phyloP scores from a whole-genome alignment of 306 rosid species.

The Lathyrus aphaca region DNA sequence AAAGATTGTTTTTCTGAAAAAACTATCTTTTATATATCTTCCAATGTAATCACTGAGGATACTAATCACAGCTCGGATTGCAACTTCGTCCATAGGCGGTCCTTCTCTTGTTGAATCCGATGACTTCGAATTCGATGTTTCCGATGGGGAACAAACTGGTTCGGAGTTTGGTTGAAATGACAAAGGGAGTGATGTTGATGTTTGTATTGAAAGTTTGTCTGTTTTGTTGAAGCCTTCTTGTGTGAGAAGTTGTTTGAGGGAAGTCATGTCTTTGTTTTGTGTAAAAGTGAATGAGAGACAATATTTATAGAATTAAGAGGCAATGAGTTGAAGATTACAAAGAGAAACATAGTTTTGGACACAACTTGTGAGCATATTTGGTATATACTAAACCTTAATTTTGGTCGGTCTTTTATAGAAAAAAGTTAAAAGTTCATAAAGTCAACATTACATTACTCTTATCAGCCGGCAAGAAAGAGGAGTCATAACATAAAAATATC shows the following conservation, averaged over 20 bases:
- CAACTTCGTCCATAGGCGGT: slow-evolving; percentile 60
- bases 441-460: no score
- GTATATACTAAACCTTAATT: no score
- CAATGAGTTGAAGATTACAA: slow-evolving; percentile 8
- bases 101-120: slow-evolving; percentile 46
- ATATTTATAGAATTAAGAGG: slow-evolving; percentile 45
- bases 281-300: slow-evolving; percentile 27
- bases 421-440: no score
- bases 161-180: slow-evolving; percentile 44
- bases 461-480: no score
- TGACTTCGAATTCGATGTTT: slow-evolving; percentile 47
- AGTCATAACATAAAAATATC: no score
- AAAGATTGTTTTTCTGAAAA: slow-evolving; percentile 51
- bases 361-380: background rate
- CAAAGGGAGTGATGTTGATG: slow-evolving; percentile 26
- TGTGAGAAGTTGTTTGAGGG: slow-evolving; percentile 66
- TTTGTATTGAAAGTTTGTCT: slow-evolving; percentile 26
- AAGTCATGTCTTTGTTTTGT: slow-evolving; percentile 50
- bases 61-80: slow-evolving; percentile 66
- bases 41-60: slow-evolving; percentile 71
- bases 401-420: no score
- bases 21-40: slow-evolving; percentile 56
- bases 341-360: slow-evolving; percentile 18
- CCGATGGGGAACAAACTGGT: slow-evolving; percentile 47
- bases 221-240: slow-evolving; percentile 55